phyloP scores from a whole-genome alignment of 495 filamentous ascomycete species.

The Haplographium delicatum region DNA sequence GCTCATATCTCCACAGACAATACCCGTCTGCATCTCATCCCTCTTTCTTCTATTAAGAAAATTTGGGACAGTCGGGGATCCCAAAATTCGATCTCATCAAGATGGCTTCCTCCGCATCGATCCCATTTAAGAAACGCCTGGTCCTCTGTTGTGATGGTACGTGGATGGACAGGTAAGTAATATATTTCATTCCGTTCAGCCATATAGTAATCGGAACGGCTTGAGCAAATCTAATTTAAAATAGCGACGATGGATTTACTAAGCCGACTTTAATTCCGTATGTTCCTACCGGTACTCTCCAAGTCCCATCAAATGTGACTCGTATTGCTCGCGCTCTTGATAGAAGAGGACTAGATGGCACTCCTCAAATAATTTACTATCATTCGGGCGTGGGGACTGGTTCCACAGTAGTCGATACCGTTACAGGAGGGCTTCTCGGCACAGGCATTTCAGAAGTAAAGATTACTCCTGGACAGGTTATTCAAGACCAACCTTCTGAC shows the following conservation, averaged over 20 bases:
- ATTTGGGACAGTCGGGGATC: no score
- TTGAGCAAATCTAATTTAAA: not conserved
- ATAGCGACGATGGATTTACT: conserved; percentile 22
- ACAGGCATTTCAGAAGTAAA: conserved; percentile 23
- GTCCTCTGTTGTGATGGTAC: conserved; percentile 24
- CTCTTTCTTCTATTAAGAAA: no score
- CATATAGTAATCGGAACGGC: no score
- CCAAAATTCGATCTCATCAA: no score
- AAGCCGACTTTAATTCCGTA: conserved; percentile 24
- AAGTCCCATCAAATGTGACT: conserved; percentile 39
- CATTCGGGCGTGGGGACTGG: conserved; percentile 43
- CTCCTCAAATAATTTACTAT: conserved; percentile 44
- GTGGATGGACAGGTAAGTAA: conserved; percentile 20
- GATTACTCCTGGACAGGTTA: conserved; percentile 34
- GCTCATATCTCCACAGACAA: no score
- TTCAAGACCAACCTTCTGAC: not conserved
- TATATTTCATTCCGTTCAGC: no score
- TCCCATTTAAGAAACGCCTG: conserved; percentile 15
- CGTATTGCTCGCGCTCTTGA: conserved; percentile 39
- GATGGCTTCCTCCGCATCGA: no score
- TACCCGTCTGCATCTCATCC: no score
- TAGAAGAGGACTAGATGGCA: conserved; percentile 29
- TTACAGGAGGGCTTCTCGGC: conserved; percentile 21
- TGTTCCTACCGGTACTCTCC: conserved; percentile 18
- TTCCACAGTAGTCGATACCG: conserved; percentile 7